A percentile compares a stretch with the other conserved stretches of the same genome.
Evolutionary conservation across 2,329 filamentous ascomycete genomes (phyloP).

Genomic region (Davidsoniella virescens): DNA sequence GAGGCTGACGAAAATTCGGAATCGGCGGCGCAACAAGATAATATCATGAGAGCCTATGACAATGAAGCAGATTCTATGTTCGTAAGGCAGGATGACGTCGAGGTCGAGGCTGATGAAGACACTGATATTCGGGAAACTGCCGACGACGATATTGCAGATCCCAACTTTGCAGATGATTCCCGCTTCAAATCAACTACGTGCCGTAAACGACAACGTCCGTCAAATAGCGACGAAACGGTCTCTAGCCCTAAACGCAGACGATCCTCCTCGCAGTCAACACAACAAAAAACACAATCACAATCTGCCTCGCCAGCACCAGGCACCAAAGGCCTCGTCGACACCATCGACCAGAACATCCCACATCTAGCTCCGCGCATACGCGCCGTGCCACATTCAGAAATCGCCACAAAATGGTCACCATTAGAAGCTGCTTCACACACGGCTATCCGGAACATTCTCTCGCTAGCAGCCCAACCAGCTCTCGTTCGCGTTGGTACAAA

Average conservation of each 20-base stretch:
- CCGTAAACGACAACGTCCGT: no score
- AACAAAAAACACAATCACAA: not conserved
- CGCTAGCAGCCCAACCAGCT: conserved; percentile 44
- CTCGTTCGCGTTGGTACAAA: conserved; percentile 37
- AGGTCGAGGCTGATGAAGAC: no score
- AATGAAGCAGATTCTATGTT: no score
- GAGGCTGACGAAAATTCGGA: not conserved
- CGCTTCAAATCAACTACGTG: not conserved
- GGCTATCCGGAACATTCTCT: conserved; percentile 38
- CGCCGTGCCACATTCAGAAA: conserved; percentile 42
- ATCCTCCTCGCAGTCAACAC: not conserved
- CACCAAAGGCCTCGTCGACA: conserved; percentile 21
- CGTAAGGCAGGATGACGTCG: no score
- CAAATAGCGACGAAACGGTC: no score
- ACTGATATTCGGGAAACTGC: not conserved
- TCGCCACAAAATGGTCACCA: conserved; percentile 49
- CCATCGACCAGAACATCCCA: conserved; percentile 17
- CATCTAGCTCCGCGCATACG: conserved; percentile 35
- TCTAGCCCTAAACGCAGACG: not conserved
- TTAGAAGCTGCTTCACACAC: conserved; percentile 38
- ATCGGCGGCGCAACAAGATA: not conserved
- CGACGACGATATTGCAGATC: not conserved
- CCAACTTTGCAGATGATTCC: not conserved
- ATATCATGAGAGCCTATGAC: not conserved
- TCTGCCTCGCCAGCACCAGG: not conserved